Percentiles rank a stretch among this genome's conserved stretches.
Evolutionary conservation across 1,284 basidiomycete species (phyloP).

Genomic region (Marasmius oreades): DNA sequence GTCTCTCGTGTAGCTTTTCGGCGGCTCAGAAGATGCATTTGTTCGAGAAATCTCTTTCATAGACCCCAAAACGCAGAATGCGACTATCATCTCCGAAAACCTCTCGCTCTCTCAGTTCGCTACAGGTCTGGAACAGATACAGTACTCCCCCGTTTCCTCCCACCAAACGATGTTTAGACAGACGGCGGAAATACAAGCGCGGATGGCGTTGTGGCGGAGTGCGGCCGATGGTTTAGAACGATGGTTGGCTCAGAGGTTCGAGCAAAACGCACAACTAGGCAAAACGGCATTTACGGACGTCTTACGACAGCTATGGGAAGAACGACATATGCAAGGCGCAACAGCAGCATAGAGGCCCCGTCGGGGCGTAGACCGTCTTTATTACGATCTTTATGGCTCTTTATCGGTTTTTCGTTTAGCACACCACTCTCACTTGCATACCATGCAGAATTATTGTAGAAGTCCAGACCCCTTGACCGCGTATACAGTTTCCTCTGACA

Average conservation of each 20-base stretch:
- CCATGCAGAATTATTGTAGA: conserved; percentile 7
- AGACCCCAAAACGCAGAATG: conserved; percentile 75
- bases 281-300: conserved; percentile 88
- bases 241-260: conserved; percentile 82
- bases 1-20: conserved; percentile 60
- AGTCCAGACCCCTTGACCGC: no score
- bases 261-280: conserved; percentile 83
- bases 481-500: no score
- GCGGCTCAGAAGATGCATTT: conserved; percentile 89
- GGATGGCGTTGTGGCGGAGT: conserved; percentile 73
- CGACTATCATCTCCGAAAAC: conserved; percentile 86
- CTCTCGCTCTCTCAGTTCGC: conserved; percentile 88
- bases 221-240: conserved; percentile 79
- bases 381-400: conserved; percentile 6
- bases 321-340: conserved; percentile 27
- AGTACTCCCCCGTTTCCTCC: conserved; percentile 69
- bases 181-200: conserved; percentile 82
- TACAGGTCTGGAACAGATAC: conserved; percentile 86
- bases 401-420: background rate
- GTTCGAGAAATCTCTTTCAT: conserved; percentile 92
- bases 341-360: background rate
- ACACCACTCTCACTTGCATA: conserved; percentile 3
- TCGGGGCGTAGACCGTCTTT: background rate
- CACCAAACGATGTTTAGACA: conserved; percentile 69
- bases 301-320: conserved; percentile 70